Conservation (phyloP, 192 early-diverging fungal genomes). For the Umbelopsis vinacea region DNA sequence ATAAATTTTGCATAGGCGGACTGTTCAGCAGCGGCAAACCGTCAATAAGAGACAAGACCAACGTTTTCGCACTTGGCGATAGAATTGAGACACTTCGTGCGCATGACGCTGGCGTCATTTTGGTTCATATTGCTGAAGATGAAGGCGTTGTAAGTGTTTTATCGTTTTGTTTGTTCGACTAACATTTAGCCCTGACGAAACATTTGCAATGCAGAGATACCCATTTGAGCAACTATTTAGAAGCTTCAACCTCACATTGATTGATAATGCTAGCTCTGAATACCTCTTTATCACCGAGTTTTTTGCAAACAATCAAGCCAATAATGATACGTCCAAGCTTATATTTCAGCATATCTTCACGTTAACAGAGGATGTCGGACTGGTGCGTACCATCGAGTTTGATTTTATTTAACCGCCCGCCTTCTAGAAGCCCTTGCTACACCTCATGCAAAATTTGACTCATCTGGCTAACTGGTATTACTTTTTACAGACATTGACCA, state of each 20-base stretch:
- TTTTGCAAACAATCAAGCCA: conserved; percentile 75
- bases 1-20: conserved; percentile 32
- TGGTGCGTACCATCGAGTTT: conserved; percentile 56
- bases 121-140: conserved; percentile 81
- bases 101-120: conserved; percentile 85
- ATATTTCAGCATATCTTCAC: conserved; percentile 92
- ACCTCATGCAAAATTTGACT: too few relatives aligned
- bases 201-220: conserved; percentile 57
- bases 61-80: conserved; percentile 85
- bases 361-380: conserved; percentile 72
- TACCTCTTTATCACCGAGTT: conserved; percentile 93
- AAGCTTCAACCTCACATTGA: conserved; percentile 87
- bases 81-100: conserved; percentile 77
- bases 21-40: conserved; percentile 72
- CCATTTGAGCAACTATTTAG: conserved; percentile 92
- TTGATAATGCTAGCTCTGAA: conserved; percentile 95
- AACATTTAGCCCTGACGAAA: neutral
- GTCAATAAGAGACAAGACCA: conserved; percentile 76
- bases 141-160: conserved; percentile 59
- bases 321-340: conserved; percentile 63
- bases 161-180: neutral
- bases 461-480: neutral
- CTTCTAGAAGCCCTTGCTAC: too few relatives aligned
- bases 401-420: neutral
- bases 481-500: conserved; percentile 45